Percentiles rank a stretch among this genome's conserved stretches.
Conservation (phyloP, 179 eudicot genomes). For the Spergularia azorica region DNA sequence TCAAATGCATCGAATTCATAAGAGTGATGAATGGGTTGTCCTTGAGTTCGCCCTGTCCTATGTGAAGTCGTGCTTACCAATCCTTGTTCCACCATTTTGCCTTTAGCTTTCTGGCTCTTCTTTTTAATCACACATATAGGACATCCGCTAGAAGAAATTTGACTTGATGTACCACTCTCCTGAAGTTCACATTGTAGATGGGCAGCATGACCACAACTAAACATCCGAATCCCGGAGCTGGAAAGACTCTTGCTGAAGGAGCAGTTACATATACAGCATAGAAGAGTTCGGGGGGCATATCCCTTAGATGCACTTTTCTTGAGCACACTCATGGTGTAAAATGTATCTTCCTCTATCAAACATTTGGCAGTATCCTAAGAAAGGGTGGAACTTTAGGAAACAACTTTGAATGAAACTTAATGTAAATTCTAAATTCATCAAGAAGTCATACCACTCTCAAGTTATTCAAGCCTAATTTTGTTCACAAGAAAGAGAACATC, state of each 20-base stretch:
- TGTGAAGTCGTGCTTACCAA: conserved; percentile 48
- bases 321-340: conserved; percentile 78
- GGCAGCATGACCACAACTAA: conserved; percentile 83
- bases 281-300: conserved; percentile 65
- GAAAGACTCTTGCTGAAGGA: conserved; percentile 54
- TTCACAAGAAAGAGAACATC: background rate
- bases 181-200: conserved; percentile 74
- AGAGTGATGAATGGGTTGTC: conserved; percentile 37
- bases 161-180: conserved; percentile 55
- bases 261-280: conserved; percentile 80
- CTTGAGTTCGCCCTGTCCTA: conserved; percentile 45
- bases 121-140: conserved; percentile 81
- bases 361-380: conserved; percentile 89
- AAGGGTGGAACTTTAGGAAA: conserved; percentile 9
- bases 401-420: background rate
- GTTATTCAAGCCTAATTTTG: background rate
- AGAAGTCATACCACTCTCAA: background rate
- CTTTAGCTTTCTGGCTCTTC: conserved; percentile 50
- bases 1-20: conserved; percentile 67
- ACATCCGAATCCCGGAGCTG: conserved; percentile 69
- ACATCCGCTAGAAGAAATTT: conserved; percentile 57
- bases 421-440: background rate
- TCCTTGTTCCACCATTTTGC: conserved; percentile 59
- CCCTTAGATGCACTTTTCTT: conserved; percentile 91
- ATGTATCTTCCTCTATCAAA: conserved; percentile 91